Percentiles rank a stretch among this genome's conserved stretches.
Evolutionary conservation across 2,329 filamentous ascomycete species (phyloP).

Genomic region (Fusarium pseudonygamai): DNA sequence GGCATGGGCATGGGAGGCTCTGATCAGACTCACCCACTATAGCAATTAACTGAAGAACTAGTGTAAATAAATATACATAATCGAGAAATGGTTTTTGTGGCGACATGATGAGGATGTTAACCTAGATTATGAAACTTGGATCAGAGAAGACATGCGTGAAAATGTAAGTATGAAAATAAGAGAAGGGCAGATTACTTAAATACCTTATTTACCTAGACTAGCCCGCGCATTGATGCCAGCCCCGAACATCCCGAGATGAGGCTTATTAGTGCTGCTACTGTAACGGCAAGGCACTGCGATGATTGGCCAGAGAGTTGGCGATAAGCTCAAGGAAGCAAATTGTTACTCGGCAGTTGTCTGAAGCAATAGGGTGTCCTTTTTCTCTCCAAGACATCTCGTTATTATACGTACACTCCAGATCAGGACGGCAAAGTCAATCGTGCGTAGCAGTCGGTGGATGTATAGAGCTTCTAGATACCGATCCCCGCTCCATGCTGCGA

Average conservation of each 20-base stretch:
- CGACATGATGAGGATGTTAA: background rate
- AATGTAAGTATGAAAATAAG: background rate
- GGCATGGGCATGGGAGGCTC: rapidly evolving
- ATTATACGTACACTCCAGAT: too few relatives aligned
- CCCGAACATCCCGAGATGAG: background rate
- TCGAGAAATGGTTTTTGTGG: background rate
- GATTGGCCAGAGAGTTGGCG: background rate
- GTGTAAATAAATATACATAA: background rate
- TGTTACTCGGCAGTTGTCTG: background rate
- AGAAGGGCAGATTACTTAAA: background rate
- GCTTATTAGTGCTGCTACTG: background rate
- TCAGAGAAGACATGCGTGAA: background rate
- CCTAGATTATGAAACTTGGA: background rate
- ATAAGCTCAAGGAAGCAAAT: background rate
- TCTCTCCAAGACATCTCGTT: too few relatives aligned
- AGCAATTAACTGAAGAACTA: background rate
- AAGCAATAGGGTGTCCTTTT: background rate
- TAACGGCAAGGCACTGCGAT: too few relatives aligned
- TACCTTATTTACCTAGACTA: background rate
- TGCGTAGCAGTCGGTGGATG: too few relatives aligned
- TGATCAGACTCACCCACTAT: background rate
- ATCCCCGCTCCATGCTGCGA: background rate
- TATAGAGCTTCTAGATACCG: background rate
- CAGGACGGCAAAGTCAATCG: too few relatives aligned
- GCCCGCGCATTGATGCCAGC: background rate